A percentile compares a stretch with the other conserved stretches of the same genome.
phyloP scores from a whole-genome alignment of 495 filamentous ascomycete species.

The Aspergillus hancockii region DNA sequence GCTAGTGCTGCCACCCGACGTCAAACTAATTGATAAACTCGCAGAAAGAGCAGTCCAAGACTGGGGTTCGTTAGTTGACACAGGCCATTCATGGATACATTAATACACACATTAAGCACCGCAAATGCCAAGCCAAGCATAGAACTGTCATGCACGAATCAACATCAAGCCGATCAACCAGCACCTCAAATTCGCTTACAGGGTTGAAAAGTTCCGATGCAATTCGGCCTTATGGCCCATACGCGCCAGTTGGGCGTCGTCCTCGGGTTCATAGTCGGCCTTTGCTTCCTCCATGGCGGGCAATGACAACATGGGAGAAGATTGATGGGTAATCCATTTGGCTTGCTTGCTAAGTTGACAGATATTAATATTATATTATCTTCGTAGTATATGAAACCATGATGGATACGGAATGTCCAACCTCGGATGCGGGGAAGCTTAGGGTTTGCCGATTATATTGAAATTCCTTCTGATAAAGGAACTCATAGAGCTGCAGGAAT shows the following conservation, averaged over 20 bases:
- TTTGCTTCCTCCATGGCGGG: conserved; percentile 3
- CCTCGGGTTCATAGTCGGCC: conserved; percentile 6
- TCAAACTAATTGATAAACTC: conserved; percentile 45
- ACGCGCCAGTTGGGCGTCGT: conserved; percentile 52
- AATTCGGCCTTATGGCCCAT: conserved; percentile 64
- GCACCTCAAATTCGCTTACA: conserved; percentile 18
- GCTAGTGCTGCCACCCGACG: conserved; percentile 44
- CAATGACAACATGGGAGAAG: not conserved
- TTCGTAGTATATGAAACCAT: not conserved
- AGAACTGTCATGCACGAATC: conserved; percentile 21
- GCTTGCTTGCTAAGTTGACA: not conserved
- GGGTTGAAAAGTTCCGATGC: conserved; percentile 52
- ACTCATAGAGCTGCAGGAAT: not conserved
- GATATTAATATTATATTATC: not conserved
- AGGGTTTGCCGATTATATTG: not conserved
- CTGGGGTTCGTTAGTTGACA: conserved; percentile 15
- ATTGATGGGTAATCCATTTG: not conserved
- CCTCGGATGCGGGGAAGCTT: conserved; percentile 10
- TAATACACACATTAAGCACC: conserved; percentile 38
- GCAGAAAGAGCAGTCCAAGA: conserved; percentile 50
- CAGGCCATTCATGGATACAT: not conserved
- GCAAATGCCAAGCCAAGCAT: conserved; percentile 52
- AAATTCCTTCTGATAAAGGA: not conserved
- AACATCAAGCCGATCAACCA: not conserved
- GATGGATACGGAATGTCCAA: conserved; percentile 12